Evolutionary conservation across 192 early-diverging fungal genomes (phyloP).

Genomic region (Lobosporangium transversale): DNA sequence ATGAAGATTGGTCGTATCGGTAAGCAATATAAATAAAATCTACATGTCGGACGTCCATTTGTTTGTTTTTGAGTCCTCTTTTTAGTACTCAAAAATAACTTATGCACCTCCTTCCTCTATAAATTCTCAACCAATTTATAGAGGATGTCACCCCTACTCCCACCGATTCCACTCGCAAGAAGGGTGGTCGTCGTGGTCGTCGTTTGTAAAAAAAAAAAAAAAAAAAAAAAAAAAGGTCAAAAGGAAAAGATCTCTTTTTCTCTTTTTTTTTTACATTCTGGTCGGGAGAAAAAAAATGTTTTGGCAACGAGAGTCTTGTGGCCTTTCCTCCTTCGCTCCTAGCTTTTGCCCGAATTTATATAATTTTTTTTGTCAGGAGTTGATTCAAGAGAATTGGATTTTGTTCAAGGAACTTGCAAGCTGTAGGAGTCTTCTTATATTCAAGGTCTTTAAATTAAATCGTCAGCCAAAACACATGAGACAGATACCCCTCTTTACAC

Average conservation of each 20-base stretch:
- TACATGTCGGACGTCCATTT: constrained; percentile 94
- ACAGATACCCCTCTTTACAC: too few relatives aligned
- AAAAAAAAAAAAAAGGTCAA: not conserved
- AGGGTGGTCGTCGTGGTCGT: constrained; percentile 99
- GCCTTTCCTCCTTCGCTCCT: not conserved
- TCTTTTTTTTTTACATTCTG: constrained; percentile 14
- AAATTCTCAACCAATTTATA: constrained; percentile 45
- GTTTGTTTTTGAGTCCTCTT: constrained; percentile 60
- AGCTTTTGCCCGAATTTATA: too few relatives aligned
- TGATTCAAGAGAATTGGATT: not conserved
- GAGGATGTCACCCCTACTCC: constrained; percentile 99
- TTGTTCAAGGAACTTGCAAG: too few relatives aligned
- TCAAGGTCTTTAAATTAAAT: too few relatives aligned
- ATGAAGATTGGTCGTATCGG: constrained; percentile 99
- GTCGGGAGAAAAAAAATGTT: constrained; percentile 8
- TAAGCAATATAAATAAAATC: constrained; percentile 52
- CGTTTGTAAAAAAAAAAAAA: constrained; percentile 77
- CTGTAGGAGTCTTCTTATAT: too few relatives aligned
- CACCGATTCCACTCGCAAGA: constrained; percentile 97
- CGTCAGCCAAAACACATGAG: not conserved
- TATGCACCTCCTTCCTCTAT: constrained; percentile 43
- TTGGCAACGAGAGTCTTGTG: constrained; percentile 3
- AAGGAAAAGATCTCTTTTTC: not conserved
- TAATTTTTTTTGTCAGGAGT: not conserved
- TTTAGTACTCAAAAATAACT: constrained; percentile 1